Evolutionary conservation across 768 basidiomycete species (phyloP).

Genomic region (Stropharia rugosoannulata): DNA sequence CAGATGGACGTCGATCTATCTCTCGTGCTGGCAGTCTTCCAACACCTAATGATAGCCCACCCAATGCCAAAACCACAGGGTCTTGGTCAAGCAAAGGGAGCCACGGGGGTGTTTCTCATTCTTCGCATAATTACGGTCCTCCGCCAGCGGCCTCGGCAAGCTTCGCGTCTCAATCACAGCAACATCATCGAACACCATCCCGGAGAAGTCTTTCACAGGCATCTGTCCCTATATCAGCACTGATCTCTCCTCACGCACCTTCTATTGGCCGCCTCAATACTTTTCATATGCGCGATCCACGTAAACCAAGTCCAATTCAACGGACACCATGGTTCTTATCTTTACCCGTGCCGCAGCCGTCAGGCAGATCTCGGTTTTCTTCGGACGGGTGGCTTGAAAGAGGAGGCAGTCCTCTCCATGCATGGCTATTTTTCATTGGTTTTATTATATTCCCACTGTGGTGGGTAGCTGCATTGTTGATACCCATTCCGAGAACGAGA

Average conservation of each 20-base stretch:
- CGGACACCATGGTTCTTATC: constrained; percentile 64
- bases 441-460: constrained; percentile 68
- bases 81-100: constrained; percentile 44
- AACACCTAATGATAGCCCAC: constrained; percentile 25
- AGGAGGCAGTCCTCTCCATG: constrained; percentile 63
- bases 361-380: constrained; percentile 29
- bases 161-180: constrained; percentile 20
- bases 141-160: constrained; percentile 22
- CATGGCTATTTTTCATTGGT: constrained; percentile 78
- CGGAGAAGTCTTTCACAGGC: constrained; percentile 63
- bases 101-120: constrained; percentile 18
- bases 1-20: constrained; percentile 34
- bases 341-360: constrained; percentile 33
- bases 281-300: constrained; percentile 83
- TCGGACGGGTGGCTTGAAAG: constrained; percentile 40
- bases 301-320: constrained; percentile 57
- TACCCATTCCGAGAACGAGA: constrained; percentile 61
- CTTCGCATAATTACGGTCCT: constrained; percentile 20
- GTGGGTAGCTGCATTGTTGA: constrained; percentile 50
- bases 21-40: constrained; percentile 27
- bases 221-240: constrained; percentile 79
- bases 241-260: constrained; percentile 77
- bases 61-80: constrained; percentile 42
- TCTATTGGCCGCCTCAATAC: constrained; percentile 57
- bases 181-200: constrained; percentile 33